phyloP scores from a whole-genome alignment of 176 grass and related monocot species.

The Aegilops sharonensis region DNA sequence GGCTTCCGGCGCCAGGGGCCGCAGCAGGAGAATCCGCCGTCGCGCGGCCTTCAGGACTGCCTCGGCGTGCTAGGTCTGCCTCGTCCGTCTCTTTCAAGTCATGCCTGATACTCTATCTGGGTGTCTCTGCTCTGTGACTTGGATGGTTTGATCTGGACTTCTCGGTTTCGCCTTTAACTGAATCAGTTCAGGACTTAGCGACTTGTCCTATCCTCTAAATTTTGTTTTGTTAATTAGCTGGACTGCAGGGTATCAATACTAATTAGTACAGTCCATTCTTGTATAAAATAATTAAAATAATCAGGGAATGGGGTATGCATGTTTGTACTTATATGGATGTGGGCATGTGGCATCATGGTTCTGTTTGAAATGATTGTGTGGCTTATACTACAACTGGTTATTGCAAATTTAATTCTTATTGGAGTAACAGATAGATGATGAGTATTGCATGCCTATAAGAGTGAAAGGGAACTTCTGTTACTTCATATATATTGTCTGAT shows the following conservation, averaged over 20 bases:
- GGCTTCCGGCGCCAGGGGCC: slow-evolving; percentile 39
- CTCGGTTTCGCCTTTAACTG: not conserved
- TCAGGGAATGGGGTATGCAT: not conserved
- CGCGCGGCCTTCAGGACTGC: slow-evolving; percentile 58
- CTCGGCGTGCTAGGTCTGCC: slow-evolving; percentile 61
- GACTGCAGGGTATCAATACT: not conserved
- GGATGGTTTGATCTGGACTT: slow-evolving; percentile 5
- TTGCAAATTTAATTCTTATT: not conserved
- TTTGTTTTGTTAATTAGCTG: not conserved
- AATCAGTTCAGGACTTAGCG: not conserved
- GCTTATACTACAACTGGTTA: not conserved
- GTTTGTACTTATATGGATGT: not conserved
- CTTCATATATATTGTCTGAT: too few species aligned
- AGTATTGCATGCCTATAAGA: not conserved
- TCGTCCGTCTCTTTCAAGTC: not conserved
- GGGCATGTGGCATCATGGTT: not conserved
- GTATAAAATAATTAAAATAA: not conserved
- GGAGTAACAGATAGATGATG: not conserved
- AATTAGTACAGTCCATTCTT: not conserved
- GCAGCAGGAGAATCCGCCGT: slow-evolving; percentile 42
- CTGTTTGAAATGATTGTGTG: not conserved
- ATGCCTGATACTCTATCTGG: not conserved
- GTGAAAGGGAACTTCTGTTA: not conserved
- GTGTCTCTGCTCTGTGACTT: not conserved
- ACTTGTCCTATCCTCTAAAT: not conserved